These are phyloP conservation scores for Coemansia sp. DNA, from an alignment of 192 early-diverging fungal genomes.

Conservation along the genomic window DNA sequence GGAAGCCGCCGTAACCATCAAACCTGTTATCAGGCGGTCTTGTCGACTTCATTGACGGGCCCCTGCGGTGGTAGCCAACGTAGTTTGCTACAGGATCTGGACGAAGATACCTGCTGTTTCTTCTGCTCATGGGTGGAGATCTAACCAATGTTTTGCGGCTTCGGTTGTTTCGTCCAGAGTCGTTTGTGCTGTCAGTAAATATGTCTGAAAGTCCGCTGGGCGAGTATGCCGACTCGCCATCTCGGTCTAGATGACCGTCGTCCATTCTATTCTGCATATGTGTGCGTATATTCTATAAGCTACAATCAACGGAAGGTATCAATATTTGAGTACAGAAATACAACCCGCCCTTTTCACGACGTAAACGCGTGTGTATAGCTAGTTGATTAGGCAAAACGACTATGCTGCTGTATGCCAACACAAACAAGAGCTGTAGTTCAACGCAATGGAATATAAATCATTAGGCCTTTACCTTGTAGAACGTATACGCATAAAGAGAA, in stretches of 20 bases:
- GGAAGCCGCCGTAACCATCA: constrained; percentile 4
- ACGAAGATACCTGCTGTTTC: constrained; percentile 15
- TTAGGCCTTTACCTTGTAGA: not conserved
- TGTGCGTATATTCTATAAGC: not conserved
- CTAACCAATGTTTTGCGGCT: constrained; percentile 7
- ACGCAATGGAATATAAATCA: not conserved
- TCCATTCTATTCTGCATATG: not conserved
- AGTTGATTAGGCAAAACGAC: not conserved
- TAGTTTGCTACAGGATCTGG: constrained; percentile 22
- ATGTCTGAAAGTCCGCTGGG: constrained; percentile 13
- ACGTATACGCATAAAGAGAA: not conserved
- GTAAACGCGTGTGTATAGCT: not conserved
- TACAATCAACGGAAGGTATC: not conserved
- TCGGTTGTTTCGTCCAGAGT: constrained; percentile 7
- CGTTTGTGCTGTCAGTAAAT: constrained; percentile 1
- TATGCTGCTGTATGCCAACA: not conserved
- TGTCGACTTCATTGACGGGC: constrained; percentile 14
- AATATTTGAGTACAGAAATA: too few relatives aligned
- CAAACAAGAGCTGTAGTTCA: not conserved
- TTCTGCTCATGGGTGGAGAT: constrained; percentile 19
- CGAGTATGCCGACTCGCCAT: constrained; percentile 13
- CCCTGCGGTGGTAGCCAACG: constrained; percentile 28
- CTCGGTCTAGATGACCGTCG: constrained; percentile 10
- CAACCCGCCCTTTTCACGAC: too few relatives aligned
- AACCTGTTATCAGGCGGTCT: not conserved